phyloP scores from a whole-genome alignment of 2,329 filamentous ascomycete genomes.

The Aspergillus cejpii region DNA sequence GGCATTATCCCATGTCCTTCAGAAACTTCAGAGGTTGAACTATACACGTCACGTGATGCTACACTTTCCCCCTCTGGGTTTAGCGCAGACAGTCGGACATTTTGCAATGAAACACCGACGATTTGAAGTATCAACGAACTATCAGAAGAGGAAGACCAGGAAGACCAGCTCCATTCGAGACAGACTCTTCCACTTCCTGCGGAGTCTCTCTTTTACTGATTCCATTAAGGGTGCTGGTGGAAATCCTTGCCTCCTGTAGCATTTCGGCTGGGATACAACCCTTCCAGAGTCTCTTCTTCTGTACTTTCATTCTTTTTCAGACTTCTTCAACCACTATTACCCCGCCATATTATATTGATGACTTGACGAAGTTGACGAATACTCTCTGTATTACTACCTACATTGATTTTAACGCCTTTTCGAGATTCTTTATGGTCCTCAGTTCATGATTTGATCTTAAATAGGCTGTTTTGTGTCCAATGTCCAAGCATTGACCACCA shows the following conservation, averaged over 20 bases:
- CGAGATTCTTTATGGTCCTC: conserved; percentile 11
- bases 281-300: conserved; percentile 6
- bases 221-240: neutral
- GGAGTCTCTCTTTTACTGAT: neutral
- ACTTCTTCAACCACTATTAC: conserved; percentile 13
- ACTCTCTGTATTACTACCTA: conserved; percentile 30
- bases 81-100: conserved; percentile 15
- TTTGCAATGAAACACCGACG: conserved; percentile 14
- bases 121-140: conserved; percentile 15
- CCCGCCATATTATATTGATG: conserved; percentile 27
- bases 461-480: neutral
- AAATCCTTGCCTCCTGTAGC: neutral
- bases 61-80: conserved; percentile 11
- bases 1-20: neutral
- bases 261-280: conserved; percentile 6
- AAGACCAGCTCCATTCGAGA: conserved; percentile 8
- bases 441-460: conserved; percentile 8
- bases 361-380: conserved; percentile 40
- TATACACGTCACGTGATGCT: conserved; percentile 17
- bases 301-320: conserved; percentile 5
- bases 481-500: conserved; percentile 1
- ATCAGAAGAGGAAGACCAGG: conserved; percentile 11
- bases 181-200: conserved; percentile 1
- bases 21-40: neutral
- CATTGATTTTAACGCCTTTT: conserved; percentile 12